Evolutionary conservation across 192 early-diverging fungal genomes (phyloP), one percentile per base, ranked within the genome.

Genomic region (Linnemannia exigua): DNA sequence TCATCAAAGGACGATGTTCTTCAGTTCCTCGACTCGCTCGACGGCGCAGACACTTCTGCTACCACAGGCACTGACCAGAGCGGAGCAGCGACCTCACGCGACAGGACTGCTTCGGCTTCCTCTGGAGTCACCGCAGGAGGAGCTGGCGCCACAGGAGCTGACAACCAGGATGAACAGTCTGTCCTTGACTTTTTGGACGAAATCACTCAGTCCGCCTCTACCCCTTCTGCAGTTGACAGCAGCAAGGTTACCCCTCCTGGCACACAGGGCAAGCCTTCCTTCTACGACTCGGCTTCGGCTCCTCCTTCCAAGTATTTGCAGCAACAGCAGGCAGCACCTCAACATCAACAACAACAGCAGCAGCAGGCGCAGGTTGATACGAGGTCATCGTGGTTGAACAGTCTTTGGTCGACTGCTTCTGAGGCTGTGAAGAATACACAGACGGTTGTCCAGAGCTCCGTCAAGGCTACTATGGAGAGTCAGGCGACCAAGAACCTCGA

Each of bases 371-470:
- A 61, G 37, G 70, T 44, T 19, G 74, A 79, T 36, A n/a, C 82
- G 20, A 75, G 87, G 61, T 22, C 76, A 7, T 74, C 80, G 79
- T 91, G 90, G 54, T 89, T 91, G 88, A 89, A 89, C 4, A 90
- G 83, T 46, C 61, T 93, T 17, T 89, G 89, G 83, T 88, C 90
- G 9, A 87, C 90, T 22, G 92, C 92, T 2, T 88, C 88, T 44
- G 90, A 90, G 47, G 92, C 92, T 41, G 91, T 92, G 25, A 92
- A 93, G 79, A 91, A 87, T 1, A 91, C 91, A 0, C 90, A 90
- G 20, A 89, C 79, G 15, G 88, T 80, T 20, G 88, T 89, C 28
- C 91, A 93, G 61, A 85, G 88, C 37, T 88, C 90, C 44, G 89
- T 90, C 68, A 90, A 90, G 47, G 87, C 89, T 38, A 89, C 90